These are phyloP conservation scores for Lumnitzera racemosa DNA, from an alignment of 345 rosid species.

Conservation along the genomic window DNA sequence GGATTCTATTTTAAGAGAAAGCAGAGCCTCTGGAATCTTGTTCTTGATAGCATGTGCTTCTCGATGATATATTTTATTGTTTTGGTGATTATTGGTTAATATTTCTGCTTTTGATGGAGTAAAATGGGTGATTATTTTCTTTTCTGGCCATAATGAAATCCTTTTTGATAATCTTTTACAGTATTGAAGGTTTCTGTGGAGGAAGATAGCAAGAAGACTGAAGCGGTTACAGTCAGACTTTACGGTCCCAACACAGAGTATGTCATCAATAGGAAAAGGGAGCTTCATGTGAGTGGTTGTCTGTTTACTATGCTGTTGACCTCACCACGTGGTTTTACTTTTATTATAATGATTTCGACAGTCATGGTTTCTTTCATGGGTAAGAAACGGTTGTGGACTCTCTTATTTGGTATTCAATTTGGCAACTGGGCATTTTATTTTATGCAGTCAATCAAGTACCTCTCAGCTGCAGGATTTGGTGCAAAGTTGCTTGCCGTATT, in stretches of 20 bases:
- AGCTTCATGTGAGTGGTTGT: conserved; percentile 44
- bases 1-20: too few species aligned
- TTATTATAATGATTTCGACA: too few species aligned
- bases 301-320: background rate
- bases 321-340: background rate
- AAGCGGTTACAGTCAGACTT: conserved; percentile 62
- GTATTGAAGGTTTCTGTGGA: conserved; percentile 81
- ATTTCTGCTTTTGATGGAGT: background rate
- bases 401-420: conserved; percentile 7
- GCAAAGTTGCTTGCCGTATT: conserved; percentile 89
- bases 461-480: conserved; percentile 95
- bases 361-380: too few species aligned
- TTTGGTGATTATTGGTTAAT: too few species aligned
- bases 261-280: conserved; percentile 77
- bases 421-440: conserved; percentile 12
- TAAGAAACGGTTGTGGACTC: background rate
- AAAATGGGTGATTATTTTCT: background rate
- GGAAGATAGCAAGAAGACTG: conserved; percentile 46
- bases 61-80: too few species aligned
- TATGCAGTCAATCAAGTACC: conserved; percentile 84
- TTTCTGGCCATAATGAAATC: background rate
- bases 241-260: conserved; percentile 93
- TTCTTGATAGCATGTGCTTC: too few species aligned
- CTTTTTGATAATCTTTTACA: conserved; percentile 20
- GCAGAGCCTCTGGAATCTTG: too few species aligned